Base-by-base conservation (phyloP, 2,329 filamentous ascomycete species). In the Exophiala viscosa region DNA sequence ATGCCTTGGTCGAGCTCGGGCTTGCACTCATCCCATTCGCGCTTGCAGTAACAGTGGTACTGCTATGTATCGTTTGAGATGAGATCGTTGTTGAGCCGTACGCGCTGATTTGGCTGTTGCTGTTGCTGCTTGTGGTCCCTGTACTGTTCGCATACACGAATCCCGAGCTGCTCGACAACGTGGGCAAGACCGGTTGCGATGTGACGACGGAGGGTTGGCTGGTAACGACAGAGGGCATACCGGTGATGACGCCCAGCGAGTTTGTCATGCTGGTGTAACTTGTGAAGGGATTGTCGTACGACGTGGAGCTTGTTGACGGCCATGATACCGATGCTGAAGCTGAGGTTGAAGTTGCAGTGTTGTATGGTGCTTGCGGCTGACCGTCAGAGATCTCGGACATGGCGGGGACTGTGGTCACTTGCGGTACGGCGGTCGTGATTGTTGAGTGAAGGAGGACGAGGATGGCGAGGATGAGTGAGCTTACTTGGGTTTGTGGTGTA, bases 161-260 rank as follows among this genome's bases (percentile, higher is more conserved):
- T 14, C 56, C 56, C 14, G 56, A 72, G 23, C 62, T 61, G 33
- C 67, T 71, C 18, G 67, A 63, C 45, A 62, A 66, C 13, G 63
- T 57, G n/a, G 62, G 61, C 13, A 64, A 65, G 3, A 57, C 38
- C n/a, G 65, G 62, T 50, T 70, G 67, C 17, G 60, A 61, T 40
- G 69, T 72, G 18, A 66, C 62, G 18, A 48, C 61, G 9, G 45
- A 34, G 10, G 69, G 69, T 45, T 70, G 66, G 8, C 64, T 62
- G 38, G 71, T 71, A 23, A 65, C 61, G 11, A 62, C 62, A 2
- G 57, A 47, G 14, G 76, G 75, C 66, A 72, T 68, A 56, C 74
- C 75, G 39, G 76, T 79, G 43, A 78, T 69, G 35, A 78, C 75
- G 44, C 76, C 76, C 17, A 67, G 57, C 15, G 73, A 73, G 67